Base-by-base conservation (phyloP, 495 filamentous ascomycete species). In the Penicillium lividum region DNA sequence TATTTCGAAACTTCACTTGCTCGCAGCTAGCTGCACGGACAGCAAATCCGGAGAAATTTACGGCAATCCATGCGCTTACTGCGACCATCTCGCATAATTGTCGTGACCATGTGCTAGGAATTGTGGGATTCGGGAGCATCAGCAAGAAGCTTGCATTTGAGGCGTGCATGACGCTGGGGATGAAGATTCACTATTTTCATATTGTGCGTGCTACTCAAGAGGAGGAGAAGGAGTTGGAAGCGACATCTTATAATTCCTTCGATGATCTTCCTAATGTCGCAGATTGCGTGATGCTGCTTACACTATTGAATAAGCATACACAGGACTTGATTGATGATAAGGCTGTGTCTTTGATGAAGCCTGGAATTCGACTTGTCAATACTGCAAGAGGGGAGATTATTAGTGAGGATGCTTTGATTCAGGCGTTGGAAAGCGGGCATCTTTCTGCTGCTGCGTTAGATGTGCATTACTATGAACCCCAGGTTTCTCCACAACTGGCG, bases 171-270 rank as follows among this genome's bases (percentile, higher is more conserved):
- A 79, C 81, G 0, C 83, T 87, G 51, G 85, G 82, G 38, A 89
- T 90, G 86, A 73, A 77, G 44, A 83, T 90, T 52, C 68, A 78
- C 30, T 90, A 90, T 69, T 74, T 82, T 68, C 86, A 90, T 67
- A 70, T 87, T 25, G 61, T 79, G 8, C 80, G 82, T 51, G 85
- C 86, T 57, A 62, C 73, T 4, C 15, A 46, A 0, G 56, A 63
- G 3, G 57, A 64, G 36, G 60, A 67, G 11, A 22, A 44, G 3
- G 40, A 38, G 13, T 9, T 63, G 5, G 18, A 43, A n/a, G 86
- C 80, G 1, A 75, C 69, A 2, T 89, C 73, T 67, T 73, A 81
- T 68, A 60, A 59, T 11, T 72, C 65, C 25, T 68, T 89, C 18
- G 77, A 82, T n/a, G 63, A 66, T 10, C 71, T 91, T 59, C 68